Percentiles rank a stretch among this genome's conserved stretches.
These are phyloP conservation scores for Fusarium sp. DNA, from an alignment of 2,329 filamentous ascomycete species.

Conservation along the genomic window DNA sequence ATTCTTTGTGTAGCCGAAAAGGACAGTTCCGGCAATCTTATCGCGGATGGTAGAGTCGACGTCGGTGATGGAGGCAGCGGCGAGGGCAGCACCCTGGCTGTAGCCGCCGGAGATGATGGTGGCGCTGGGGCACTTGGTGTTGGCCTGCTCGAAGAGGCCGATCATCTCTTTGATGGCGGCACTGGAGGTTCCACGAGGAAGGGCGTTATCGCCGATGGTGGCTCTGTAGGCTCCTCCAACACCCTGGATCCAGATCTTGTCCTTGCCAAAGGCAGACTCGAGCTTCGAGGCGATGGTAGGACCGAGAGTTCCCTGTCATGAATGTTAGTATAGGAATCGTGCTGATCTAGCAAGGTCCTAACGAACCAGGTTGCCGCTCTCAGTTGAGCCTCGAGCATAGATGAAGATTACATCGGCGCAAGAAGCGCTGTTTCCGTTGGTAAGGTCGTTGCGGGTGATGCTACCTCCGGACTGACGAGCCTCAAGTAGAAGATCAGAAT, in stretches of 20 bases:
- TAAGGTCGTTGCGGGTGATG: conserved; percentile 49
- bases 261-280: conserved; percentile 44
- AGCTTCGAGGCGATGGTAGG: conserved; percentile 51
- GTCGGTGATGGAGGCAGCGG: conserved; percentile 57
- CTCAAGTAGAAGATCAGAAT: conserved; percentile 21
- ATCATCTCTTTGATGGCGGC: conserved; percentile 60
- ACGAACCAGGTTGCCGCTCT: conserved; percentile 57
- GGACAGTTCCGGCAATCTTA: conserved; percentile 56
- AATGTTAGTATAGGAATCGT: neutral
- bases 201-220: conserved; percentile 54
- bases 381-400: conserved; percentile 58
- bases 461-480: conserved; percentile 33
- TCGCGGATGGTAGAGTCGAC: conserved; percentile 50
- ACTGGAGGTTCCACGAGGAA: conserved; percentile 55
- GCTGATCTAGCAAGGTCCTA: neutral
- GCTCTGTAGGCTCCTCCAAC: conserved; percentile 60
- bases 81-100: conserved; percentile 62
- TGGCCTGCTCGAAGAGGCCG: conserved; percentile 57
- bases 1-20: conserved; percentile 63
- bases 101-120: conserved; percentile 60
- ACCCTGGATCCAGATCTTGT: conserved; percentile 60
- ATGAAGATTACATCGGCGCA: conserved; percentile 59
- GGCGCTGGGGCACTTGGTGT: conserved; percentile 60
- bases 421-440: conserved; percentile 45
- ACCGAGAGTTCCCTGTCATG: conserved; percentile 50